Evolutionary conservation across 441 rosid species (phyloP).

Genomic region (Syzygium malaccense): DNA sequence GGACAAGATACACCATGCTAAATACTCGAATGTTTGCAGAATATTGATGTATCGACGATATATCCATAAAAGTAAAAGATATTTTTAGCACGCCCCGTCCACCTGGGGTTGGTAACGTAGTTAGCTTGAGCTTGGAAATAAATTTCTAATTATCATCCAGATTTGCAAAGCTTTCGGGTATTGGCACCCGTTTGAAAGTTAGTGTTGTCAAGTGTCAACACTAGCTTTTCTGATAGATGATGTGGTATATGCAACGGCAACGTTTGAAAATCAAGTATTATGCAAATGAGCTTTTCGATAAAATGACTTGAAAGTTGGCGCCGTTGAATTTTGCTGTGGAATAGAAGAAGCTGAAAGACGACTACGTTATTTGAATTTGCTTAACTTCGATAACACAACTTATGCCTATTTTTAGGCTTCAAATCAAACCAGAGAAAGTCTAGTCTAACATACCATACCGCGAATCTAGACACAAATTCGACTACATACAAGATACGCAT

Average conservation of each 20-base stretch:
- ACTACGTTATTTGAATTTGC: neutral
- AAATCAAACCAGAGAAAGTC: neutral
- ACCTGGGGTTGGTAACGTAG: neutral
- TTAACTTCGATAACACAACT: neutral
- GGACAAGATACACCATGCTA: fast-evolving
- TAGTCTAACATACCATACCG: fast-evolving
- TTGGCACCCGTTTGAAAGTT: neutral
- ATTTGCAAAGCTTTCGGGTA: neutral
- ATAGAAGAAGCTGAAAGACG: neutral
- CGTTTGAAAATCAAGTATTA: neutral
- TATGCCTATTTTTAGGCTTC: neutral
- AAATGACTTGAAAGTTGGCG: neutral
- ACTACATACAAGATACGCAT: neutral
- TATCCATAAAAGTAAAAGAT: neutral
- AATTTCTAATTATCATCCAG: fast-evolving
- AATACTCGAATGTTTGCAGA: fast-evolving
- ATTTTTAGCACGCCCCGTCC: neutral
- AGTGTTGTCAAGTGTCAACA: neutral
- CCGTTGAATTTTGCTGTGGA: neutral
- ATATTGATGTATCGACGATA: fast-evolving
- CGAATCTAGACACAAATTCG: neutral
- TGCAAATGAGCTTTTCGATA: neutral
- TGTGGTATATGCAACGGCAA: neutral
- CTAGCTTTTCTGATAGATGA: neutral
- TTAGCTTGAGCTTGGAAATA: neutral